Conservation (phyloP, 2,329 filamentous ascomycete genomes). For the Periglandula ipomoeae region DNA sequence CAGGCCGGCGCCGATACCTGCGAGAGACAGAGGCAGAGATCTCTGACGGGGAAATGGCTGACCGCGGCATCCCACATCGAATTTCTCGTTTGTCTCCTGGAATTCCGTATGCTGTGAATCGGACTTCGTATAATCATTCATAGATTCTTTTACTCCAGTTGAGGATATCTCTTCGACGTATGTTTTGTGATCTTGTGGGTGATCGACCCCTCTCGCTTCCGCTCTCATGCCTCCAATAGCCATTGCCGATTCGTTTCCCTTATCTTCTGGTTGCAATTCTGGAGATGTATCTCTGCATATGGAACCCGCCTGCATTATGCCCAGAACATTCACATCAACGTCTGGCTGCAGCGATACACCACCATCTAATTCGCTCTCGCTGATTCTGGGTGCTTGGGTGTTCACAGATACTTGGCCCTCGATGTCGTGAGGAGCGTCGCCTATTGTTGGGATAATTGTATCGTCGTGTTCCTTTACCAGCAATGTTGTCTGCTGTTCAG, state of each 20-base stretch:
- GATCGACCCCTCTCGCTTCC: background rate
- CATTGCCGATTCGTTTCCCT: background rate
- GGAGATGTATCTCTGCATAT: background rate
- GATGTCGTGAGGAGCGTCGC: background rate
- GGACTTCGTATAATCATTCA: background rate
- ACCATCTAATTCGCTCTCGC: conserved; percentile 4
- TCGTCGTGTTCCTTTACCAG: background rate
- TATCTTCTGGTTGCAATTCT: background rate
- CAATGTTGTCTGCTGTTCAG: background rate
- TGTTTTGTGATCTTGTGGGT: background rate
- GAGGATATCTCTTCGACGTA: background rate
- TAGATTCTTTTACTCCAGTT: background rate
- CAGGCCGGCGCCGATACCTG: conserved; percentile 17
- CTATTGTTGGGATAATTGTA: background rate
- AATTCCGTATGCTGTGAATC: background rate
- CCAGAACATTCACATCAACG: background rate
- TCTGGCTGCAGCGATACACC: conserved; percentile 4
- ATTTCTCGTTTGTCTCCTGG: background rate
- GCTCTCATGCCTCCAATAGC: background rate
- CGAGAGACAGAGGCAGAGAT: conserved; percentile 12
- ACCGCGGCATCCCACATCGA: background rate
- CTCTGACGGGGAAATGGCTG: background rate
- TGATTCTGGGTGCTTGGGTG: background rate
- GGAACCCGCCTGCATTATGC: background rate
- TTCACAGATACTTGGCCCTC: background rate